Percentiles rank a stretch among this genome's conserved stretches.
Evolutionary conservation across 2,329 filamentous ascomycete species (phyloP).

Genomic region (Venturiaceae sp.): DNA sequence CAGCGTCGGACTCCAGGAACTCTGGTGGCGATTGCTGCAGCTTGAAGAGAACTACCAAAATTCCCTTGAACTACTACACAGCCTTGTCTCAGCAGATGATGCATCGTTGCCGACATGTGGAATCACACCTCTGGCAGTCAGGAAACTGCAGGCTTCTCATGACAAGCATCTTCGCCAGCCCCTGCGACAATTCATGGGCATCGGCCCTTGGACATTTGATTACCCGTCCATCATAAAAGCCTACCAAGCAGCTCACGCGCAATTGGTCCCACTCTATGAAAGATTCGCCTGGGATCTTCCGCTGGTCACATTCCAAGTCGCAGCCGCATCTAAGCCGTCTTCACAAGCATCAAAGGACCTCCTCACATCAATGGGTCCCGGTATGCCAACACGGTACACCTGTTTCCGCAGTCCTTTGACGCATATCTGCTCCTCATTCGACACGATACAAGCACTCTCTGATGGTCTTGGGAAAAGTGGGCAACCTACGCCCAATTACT

Average conservation of each 20-base stretch:
- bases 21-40: constrained; percentile 1
- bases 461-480: neutral
- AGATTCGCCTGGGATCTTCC: constrained; percentile 1
- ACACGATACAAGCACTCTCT: constrained; percentile 2
- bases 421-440: neutral
- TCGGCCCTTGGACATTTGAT: constrained; percentile 1
- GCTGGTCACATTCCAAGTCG: constrained; percentile 2
- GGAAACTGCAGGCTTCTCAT: neutral
- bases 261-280: neutral
- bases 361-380: neutral
- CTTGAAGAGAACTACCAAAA: neutral
- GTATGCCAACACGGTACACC: constrained; percentile 3
- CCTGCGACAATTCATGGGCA: neutral
- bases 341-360: constrained; percentile 1
- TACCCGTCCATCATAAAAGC: neutral
- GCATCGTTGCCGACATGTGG: neutral
- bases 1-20: neutral
- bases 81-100: neutral
- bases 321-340: neutral
- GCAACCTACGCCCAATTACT: neutral
- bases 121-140: neutral
- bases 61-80: neutral
- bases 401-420: constrained; percentile 5
- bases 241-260: neutral
- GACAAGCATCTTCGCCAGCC: constrained; percentile 1